Evolutionary conservation across 2,329 filamentous ascomycete species (phyloP).

Genomic region (Ophiostoma novo-ulmi): DNA sequence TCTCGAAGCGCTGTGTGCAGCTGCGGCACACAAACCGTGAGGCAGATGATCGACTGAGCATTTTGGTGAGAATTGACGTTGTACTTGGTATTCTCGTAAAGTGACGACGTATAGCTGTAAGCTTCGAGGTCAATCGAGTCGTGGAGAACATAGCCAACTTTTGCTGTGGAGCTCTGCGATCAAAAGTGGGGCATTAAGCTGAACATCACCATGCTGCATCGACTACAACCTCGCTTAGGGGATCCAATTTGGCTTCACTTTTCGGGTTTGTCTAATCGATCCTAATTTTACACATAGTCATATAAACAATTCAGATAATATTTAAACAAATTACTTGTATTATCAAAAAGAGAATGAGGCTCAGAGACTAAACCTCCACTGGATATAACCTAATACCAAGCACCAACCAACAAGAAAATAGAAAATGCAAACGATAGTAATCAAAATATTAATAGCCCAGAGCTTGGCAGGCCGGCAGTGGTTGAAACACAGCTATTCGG

Average conservation of each 20-base stretch:
- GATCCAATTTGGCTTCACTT: not conserved
- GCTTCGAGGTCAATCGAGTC: not conserved
- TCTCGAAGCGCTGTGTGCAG: conserved; percentile 39
- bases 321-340: not conserved
- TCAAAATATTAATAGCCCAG: not conserved
- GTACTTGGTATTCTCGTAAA: not conserved
- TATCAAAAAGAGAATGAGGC: not conserved
- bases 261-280: too few species aligned
- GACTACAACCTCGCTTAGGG: not conserved
- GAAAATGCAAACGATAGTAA: not conserved
- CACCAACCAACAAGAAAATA: not conserved
- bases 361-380: not conserved
- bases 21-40: conserved; percentile 40
- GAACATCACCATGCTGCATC: not conserved
- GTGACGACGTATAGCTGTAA: not conserved
- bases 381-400: conserved; percentile 11
- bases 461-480: not conserved
- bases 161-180: not conserved
- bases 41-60: conserved; percentile 20
- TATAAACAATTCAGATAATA: too few species aligned
- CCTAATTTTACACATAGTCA: too few species aligned
- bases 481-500: not conserved
- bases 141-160: not conserved
- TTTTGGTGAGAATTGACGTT: conserved; percentile 17
- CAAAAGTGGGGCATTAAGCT: not conserved